Base-by-base conservation (phyloP, 768 basidiomycete species). In the Peribolospora baueri region DNA sequence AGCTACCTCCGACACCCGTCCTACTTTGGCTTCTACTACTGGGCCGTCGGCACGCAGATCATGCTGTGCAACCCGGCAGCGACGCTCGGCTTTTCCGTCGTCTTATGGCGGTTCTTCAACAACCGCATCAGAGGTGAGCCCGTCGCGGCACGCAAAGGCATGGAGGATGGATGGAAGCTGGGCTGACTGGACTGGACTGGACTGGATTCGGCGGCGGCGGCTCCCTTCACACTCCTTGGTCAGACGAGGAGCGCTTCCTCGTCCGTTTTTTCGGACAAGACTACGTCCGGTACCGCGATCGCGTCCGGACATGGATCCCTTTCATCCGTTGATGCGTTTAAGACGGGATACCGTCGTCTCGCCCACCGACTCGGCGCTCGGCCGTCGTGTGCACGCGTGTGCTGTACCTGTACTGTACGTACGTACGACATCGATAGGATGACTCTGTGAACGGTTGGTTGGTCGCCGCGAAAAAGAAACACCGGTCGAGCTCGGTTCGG, bases 11-110 rank as follows among this genome's bases (percentile, higher is more conserved):
- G 93, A 10, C 93, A 98, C 68, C 93, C 93, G 8, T 93, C 91
- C 0, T 98, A 98, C 61, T 77, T 84, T 2, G 93, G 90, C 2
- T 98, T 95, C 71, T 91, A 84, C 67, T 97, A 91, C 67, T 97
- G 93, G 93, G 88, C 87, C 0, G 63, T 98, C 38, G 87, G 90
- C 2, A 93, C 87, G 0, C 93, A 98, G 65, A 68, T 97, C 43
- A 75, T 86, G 0, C 72, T 97, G 25, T 87, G 87, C 64, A 98
- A 97, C 64, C 76, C 82, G 0, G 40, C 87, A 11, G 78, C 78
- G 10, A 78, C 84, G 59, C 48, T 78, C 2, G 66, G 76, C 2
- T 97, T 82, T 63, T 62, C 73, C 2, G 58, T 75, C 43, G 67
- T 88, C 1, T 70, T 97, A 5, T 88, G 83, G 77, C 72, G 75